Conservation (phyloP, 805 yeast genomes). For the Saturnispora serradocipensis region DNA sequence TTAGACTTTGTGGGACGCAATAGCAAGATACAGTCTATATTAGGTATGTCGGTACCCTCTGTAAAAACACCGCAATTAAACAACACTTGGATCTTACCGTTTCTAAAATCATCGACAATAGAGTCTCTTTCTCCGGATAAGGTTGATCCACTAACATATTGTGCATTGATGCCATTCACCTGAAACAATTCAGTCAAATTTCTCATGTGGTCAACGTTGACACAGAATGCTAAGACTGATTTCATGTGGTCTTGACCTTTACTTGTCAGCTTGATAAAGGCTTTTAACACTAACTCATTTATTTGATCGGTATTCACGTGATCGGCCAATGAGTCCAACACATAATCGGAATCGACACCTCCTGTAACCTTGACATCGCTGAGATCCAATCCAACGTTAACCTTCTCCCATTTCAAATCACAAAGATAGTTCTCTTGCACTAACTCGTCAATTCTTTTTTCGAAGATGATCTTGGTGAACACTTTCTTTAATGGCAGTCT, state of each 20-base stretch:
- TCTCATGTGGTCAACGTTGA: slow-evolving; percentile 58
- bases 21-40: slow-evolving; percentile 68
- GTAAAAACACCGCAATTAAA: slow-evolving; percentile 87
- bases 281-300: slow-evolving; percentile 45
- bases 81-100: slow-evolving; percentile 58
- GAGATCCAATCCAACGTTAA: slow-evolving; percentile 32
- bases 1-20: slow-evolving; percentile 77
- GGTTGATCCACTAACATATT: slow-evolving; percentile 63
- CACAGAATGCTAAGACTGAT: slow-evolving; percentile 72
- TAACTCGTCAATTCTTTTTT: slow-evolving; percentile 56
- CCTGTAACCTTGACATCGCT: slow-evolving; percentile 15
- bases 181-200: slow-evolving; percentile 45
- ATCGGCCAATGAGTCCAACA: slow-evolving; percentile 38
- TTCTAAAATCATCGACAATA: slow-evolving; percentile 48
- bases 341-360: slow-evolving; percentile 41
- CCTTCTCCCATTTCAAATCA: slow-evolving; percentile 56
- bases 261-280: slow-evolving; percentile 39
- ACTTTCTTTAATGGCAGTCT: slow-evolving; percentile 45
- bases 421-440: slow-evolving; percentile 60
- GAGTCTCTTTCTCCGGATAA: slow-evolving; percentile 39
- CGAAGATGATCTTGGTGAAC: slow-evolving; percentile 68
- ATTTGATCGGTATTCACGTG: slow-evolving; percentile 46
- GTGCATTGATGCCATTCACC: slow-evolving; percentile 55
- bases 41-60: slow-evolving; percentile 92
- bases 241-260: slow-evolving; percentile 30